These are phyloP conservation scores for Fusarium sp. DNA, from an alignment of 2,329 filamentous ascomycete genomes.

Conservation along the genomic window DNA sequence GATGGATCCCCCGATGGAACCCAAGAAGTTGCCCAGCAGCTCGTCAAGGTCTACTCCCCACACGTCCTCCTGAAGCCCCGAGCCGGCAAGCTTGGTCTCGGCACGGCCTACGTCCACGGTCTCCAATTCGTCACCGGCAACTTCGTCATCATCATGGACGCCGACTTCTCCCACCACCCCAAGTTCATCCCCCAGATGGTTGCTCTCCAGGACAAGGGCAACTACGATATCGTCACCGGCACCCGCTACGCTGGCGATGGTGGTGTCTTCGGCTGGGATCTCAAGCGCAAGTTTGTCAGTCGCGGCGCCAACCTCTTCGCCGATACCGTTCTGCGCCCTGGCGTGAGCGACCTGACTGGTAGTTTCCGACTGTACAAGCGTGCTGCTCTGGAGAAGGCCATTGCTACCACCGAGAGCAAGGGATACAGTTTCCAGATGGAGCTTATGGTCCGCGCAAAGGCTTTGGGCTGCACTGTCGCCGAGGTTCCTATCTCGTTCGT, in stretches of 20 bases:
- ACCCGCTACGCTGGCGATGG: conserved; percentile 91
- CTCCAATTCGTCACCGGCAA: conserved; percentile 91
- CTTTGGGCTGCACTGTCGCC: conserved; percentile 91
- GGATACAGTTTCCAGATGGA: conserved; percentile 99
- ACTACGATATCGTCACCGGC: conserved; percentile 97
- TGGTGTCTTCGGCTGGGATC: conserved; percentile 96
- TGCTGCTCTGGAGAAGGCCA: conserved; percentile 88
- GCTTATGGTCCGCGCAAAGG: conserved; percentile 98
- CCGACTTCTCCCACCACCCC: conserved; percentile 98
- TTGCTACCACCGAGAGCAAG: conserved; percentile 91
- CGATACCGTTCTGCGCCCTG: conserved; percentile 91
- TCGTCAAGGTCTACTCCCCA: conserved; percentile 84
- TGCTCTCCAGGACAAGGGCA: conserved; percentile 76
- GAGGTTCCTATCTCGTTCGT: conserved; percentile 98
- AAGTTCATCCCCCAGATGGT: conserved; percentile 99
- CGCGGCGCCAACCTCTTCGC: conserved; percentile 95
- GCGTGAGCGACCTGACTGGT: conserved; percentile 95
- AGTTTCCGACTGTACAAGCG: conserved; percentile 97
- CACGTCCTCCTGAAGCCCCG: conserved; percentile 89
- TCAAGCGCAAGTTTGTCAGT: conserved; percentile 87
- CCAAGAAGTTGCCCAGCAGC: conserved; percentile 88
- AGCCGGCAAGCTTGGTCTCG: conserved; percentile 94
- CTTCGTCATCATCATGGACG: conserved; percentile 99
- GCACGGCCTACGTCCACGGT: conserved; percentile 95
- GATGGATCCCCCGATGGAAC: conserved; percentile 98